phyloP scores from a whole-genome alignment of 2,329 filamentous ascomycete species.

The Stagonosporopsis rhizophila region DNA sequence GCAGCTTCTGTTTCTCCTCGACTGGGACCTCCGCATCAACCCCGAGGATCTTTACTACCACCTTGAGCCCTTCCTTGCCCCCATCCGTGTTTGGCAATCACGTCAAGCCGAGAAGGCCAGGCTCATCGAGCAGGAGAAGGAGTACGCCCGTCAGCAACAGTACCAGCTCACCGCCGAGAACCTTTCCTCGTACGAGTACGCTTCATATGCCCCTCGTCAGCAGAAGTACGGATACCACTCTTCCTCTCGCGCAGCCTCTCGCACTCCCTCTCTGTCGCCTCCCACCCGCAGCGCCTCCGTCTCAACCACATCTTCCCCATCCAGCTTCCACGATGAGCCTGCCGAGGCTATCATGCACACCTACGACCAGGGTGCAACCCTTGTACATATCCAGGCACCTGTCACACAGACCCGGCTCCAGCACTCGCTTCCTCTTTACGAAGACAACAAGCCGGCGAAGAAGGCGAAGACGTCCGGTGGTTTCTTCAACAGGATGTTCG shows the following conservation, averaged over 20 bases:
- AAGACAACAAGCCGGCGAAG: conserved; percentile 50
- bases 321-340: conserved; percentile 40
- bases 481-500: conserved; percentile 51
- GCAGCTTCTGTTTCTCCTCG: conserved; percentile 91
- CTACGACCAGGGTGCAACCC: conserved; percentile 54
- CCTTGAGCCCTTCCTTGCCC: conserved; percentile 85
- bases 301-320: conserved; percentile 44
- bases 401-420: conserved; percentile 23
- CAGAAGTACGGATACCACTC: conserved; percentile 34
- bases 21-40: conserved; percentile 90
- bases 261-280: conserved; percentile 59
- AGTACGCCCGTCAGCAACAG: conserved; percentile 46
- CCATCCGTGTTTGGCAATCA: conserved; percentile 71
- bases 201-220: conserved; percentile 35
- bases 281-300: conserved; percentile 52
- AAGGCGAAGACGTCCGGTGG: conserved; percentile 49
- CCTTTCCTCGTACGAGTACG: conserved; percentile 43
- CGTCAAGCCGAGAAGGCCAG: conserved; percentile 62
- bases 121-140: conserved; percentile 53
- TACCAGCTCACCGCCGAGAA: conserved; percentile 46
- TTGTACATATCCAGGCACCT: conserved; percentile 51
- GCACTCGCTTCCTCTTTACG: conserved; percentile 48
- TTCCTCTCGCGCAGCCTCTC: conserved; percentile 50
- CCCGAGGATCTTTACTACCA: conserved; percentile 86
- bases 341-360: conserved; percentile 42